Percentiles rank a stretch among this genome's conserved stretches.
These are phyloP conservation scores for Hebeloma cylindrosporum DNA, from an alignment of 768 basidiomycete species.

Conservation along the genomic window DNA sequence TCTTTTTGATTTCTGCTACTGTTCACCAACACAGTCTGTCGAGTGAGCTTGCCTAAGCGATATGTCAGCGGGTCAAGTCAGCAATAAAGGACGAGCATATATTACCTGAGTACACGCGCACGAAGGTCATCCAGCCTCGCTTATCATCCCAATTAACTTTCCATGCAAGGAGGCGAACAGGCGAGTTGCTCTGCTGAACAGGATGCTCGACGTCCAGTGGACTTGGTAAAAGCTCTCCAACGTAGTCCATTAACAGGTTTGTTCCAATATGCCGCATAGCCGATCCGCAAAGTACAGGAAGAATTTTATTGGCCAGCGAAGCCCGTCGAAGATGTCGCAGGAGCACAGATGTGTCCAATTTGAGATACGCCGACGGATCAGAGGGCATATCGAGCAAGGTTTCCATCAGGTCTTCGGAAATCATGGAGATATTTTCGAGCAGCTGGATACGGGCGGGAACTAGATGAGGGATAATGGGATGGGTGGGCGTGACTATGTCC, in stretches of 20 bases:
- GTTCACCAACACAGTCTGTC: constrained; percentile 62
- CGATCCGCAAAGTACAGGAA: constrained; percentile 84
- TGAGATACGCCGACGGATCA: constrained; percentile 63
- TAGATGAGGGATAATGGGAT: constrained; percentile 71
- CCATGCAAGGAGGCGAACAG: constrained; percentile 75
- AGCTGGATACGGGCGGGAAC: constrained; percentile 66
- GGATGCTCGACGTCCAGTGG: constrained; percentile 65
- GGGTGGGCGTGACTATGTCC: constrained; percentile 50
- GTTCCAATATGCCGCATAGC: constrained; percentile 82
- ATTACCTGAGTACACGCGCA: constrained; percentile 85
- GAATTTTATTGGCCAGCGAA: constrained; percentile 60
- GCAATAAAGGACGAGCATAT: too few relatives aligned
- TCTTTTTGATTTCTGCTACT: constrained; percentile 68
- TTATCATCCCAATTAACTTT: constrained; percentile 86
- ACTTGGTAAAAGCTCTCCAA: constrained; percentile 76
- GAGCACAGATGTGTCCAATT: constrained; percentile 51
- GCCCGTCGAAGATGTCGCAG: constrained; percentile 66
- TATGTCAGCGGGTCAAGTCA: too few relatives aligned
- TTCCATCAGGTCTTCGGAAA: constrained; percentile 81
- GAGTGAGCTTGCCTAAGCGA: constrained; percentile 62
- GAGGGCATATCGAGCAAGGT: constrained; percentile 56
- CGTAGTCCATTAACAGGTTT: constrained; percentile 77
- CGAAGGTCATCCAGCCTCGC: constrained; percentile 90
- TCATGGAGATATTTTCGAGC: constrained; percentile 78
- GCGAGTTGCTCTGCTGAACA: constrained; percentile 42